A percentile compares a stretch with the other conserved stretches of the same genome.
Conservation (phyloP, 164 flowering plant species). For the Buxus sempervirens region DNA sequence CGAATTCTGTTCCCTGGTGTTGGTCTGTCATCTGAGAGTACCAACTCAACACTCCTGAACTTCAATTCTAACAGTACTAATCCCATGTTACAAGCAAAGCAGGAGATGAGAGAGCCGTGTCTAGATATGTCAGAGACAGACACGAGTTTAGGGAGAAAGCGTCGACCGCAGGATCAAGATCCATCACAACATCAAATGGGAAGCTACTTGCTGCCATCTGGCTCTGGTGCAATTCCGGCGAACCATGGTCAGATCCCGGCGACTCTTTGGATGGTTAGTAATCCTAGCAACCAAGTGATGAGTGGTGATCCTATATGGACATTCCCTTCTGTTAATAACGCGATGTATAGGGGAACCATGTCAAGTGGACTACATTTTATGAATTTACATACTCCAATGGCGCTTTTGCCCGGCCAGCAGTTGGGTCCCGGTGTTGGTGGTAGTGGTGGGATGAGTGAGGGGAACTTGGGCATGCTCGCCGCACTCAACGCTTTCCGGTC, state of each 20-base stretch:
- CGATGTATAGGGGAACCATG: conserved; percentile 45
- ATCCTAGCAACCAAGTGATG: conserved; percentile 46
- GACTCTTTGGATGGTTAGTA: conserved; percentile 81
- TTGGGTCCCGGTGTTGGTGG: conserved; percentile 25
- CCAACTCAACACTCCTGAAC: conserved; percentile 20
- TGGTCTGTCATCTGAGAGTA: conserved; percentile 22
- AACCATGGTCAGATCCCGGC: conserved; percentile 59
- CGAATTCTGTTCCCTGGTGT: conserved; percentile 28
- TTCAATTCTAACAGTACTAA: conserved; percentile 28
- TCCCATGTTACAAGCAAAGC: conserved; percentile 40
- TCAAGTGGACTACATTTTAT: conserved; percentile 66
- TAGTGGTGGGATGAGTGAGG: conserved; percentile 30
- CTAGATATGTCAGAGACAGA: conserved; percentile 43
- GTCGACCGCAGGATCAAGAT: conserved; percentile 38
- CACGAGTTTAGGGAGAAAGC: conserved; percentile 31
- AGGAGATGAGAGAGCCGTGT: conserved; percentile 36
- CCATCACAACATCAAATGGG: conserved; percentile 49
- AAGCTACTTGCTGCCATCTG: conserved; percentile 56
- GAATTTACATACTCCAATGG: conserved; percentile 57
- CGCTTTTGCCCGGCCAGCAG: conserved; percentile 60
- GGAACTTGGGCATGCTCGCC: conserved; percentile 60
- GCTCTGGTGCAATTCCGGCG: conserved; percentile 44
- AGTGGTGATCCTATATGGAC: conserved; percentile 55
- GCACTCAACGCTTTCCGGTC: conserved; percentile 57
- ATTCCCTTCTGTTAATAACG: conserved; percentile 28